These are phyloP conservation scores for Sophora flavescens DNA, from an alignment of 306 rosid species.

Conservation along the genomic window DNA sequence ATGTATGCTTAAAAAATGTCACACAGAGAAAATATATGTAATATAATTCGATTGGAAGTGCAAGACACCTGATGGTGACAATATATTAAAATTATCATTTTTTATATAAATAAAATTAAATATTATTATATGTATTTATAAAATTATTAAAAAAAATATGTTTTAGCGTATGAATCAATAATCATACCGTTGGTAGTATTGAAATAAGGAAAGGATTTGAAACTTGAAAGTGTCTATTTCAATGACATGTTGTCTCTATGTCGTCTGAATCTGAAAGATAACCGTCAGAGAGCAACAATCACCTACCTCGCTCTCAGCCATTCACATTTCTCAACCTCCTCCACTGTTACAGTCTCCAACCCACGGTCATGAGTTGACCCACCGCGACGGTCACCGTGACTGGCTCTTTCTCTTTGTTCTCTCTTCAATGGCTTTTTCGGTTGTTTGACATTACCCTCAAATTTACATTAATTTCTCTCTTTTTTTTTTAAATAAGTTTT, in stretches of 20 bases:
- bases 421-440: not conserved
- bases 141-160: too few relatives aligned
- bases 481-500: too few relatives aligned
- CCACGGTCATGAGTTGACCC: not conserved
- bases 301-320: not conserved
- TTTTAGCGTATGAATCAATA: too few relatives aligned
- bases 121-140: too few relatives aligned
- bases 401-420: not conserved
- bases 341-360: not conserved
- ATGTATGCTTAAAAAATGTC: too few relatives aligned
- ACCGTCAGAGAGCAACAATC: constrained; percentile 17
- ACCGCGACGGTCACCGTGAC: not conserved
- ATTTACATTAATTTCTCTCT: not conserved
- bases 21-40: too few relatives aligned
- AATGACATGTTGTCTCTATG: not conserved
- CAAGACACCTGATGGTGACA: too few relatives aligned
- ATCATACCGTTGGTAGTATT: too few relatives aligned
- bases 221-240: not conserved
- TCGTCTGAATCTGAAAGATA: constrained; percentile 15
- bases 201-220: not conserved
- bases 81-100: too few relatives aligned
- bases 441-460: not conserved
- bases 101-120: too few relatives aligned
- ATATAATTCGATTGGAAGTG: too few relatives aligned
- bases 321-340: not conserved